These are phyloP conservation scores for Botryosphaeria dothidea DNA, from an alignment of 2,329 filamentous ascomycete genomes.

Conservation along the genomic window DNA sequence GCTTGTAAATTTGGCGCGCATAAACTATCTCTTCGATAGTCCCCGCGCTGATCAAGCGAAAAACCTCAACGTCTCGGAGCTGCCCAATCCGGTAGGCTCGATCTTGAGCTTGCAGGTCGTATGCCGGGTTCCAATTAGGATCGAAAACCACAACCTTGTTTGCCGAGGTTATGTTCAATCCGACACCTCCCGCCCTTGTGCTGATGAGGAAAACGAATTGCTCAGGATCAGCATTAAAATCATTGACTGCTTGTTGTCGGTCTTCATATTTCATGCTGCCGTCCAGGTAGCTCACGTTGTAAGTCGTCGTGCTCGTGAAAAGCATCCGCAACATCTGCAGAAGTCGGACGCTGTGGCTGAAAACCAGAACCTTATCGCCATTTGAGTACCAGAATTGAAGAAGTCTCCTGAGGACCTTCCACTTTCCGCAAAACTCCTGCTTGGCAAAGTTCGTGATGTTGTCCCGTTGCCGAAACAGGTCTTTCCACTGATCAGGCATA, in stretches of 20 bases:
- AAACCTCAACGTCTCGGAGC: slow-evolving; percentile 99
- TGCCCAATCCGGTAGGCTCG: slow-evolving; percentile 99
- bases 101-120: slow-evolving; percentile 94
- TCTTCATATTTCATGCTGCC: slow-evolving; percentile 98
- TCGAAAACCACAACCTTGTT: slow-evolving; percentile 96
- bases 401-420: slow-evolving; percentile 85
- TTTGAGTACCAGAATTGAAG: slow-evolving; percentile 86
- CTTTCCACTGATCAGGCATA: slow-evolving; percentile 72
- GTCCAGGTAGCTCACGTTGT: slow-evolving; percentile 91
- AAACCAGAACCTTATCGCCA: slow-evolving; percentile 92
- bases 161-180: slow-evolving; percentile 91
- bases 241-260: slow-evolving; percentile 94
- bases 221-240: slow-evolving; percentile 89
- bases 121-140: slow-evolving; percentile 92
- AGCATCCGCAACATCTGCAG: slow-evolving; percentile 81
- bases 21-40: slow-evolving; percentile 99
- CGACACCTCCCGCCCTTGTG: slow-evolving; percentile 94
- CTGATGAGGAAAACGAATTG: slow-evolving; percentile 97
- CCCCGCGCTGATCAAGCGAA: slow-evolving; percentile 97
- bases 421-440: slow-evolving; percentile 93
- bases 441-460: slow-evolving; percentile 80
- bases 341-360: slow-evolving; percentile 87
- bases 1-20: slow-evolving; percentile 96
- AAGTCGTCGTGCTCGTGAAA: slow-evolving; percentile 79
- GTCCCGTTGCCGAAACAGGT: slow-evolving; percentile 73